Conservation (phyloP, 352 stramenopile genomes). For the Pythium sukuiense region DNA sequence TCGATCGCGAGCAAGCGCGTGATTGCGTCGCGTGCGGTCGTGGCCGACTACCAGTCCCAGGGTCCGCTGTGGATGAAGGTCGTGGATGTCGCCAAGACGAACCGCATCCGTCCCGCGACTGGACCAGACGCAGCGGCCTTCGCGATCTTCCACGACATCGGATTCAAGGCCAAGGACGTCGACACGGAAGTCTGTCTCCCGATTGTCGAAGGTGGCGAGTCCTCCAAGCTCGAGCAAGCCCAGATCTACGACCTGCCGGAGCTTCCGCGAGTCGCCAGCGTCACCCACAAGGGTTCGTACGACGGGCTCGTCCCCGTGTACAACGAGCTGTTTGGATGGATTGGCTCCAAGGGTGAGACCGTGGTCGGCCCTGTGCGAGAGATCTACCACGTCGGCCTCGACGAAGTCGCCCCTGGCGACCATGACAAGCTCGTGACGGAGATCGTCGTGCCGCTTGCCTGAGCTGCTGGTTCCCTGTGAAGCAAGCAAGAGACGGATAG, state of each 20-base stretch:
- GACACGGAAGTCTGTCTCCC: conserved; percentile 52
- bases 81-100: background rate
- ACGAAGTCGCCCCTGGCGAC: background rate
- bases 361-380: conserved; percentile 15
- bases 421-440: conserved; percentile 12
- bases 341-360: conserved; percentile 9
- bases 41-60: conserved; percentile 10
- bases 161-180: conserved; percentile 10
- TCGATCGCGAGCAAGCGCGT: conserved; percentile 10
- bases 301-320: conserved; percentile 33
- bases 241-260: conserved; percentile 26
- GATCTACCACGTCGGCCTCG: conserved; percentile 19
- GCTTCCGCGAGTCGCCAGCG: conserved; percentile 33
- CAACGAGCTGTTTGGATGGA: conserved; percentile 15
- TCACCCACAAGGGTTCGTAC: conserved; percentile 36
- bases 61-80: conserved; percentile 14
- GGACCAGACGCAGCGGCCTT: conserved; percentile 1
- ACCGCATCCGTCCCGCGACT: background rate
- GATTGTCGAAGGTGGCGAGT: conserved; percentile 22
- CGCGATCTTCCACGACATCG: conserved; percentile 13
- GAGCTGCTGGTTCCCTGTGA: background rate
- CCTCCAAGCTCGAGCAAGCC: conserved; percentile 23
- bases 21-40: conserved; percentile 1
- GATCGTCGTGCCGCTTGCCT: conserved; percentile 17
- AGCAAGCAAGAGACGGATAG: too few species aligned